Conservation (phyloP, 1,139 yeast species). For the Kodamaea alishanica region DNA sequence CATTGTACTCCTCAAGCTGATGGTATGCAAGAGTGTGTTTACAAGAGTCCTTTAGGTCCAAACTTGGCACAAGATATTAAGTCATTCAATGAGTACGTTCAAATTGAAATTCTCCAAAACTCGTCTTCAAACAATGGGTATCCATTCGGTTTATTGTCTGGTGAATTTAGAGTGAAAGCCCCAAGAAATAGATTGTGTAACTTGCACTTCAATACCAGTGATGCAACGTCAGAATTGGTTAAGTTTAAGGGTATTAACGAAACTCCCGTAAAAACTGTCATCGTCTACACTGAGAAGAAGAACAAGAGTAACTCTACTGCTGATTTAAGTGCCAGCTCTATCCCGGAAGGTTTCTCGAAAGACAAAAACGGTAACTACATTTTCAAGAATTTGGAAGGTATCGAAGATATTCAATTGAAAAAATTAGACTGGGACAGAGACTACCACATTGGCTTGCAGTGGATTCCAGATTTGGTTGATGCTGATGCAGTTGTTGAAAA, state of each 20-base stretch:
- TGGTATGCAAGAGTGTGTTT: conserved; percentile 54
- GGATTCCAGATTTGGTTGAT: conserved; percentile 69
- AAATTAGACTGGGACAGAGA: conserved; percentile 58
- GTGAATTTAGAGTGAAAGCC: conserved; percentile 56
- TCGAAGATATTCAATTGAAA: conserved; percentile 58
- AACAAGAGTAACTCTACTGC: conserved; percentile 9
- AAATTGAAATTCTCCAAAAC: conserved; percentile 48
- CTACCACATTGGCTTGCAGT: conserved; percentile 65
- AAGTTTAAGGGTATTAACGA: conserved; percentile 24
- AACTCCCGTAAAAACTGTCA: conserved; percentile 59
- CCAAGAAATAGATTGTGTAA: conserved; percentile 63
- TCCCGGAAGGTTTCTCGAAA: conserved; percentile 51
- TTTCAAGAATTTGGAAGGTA: conserved; percentile 57
- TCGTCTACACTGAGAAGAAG: conserved; percentile 40
- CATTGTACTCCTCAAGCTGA: conserved; percentile 33
- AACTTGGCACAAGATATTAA: conserved; percentile 42
- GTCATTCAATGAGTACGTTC: conserved; percentile 40
- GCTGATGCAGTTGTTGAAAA: conserved; percentile 32
- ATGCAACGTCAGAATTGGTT: conserved; percentile 27
- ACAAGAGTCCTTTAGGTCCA: conserved; percentile 49
- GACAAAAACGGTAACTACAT: conserved; percentile 51
- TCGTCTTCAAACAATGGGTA: conserved; percentile 41
- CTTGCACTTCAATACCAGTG: conserved; percentile 49
- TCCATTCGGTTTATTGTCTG: conserved; percentile 66
- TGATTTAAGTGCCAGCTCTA: conserved; percentile 10